These are phyloP conservation scores for Talaromyces stipitatus DNA, from an alignment of 495 filamentous ascomycete genomes.

Conservation along the genomic window DNA sequence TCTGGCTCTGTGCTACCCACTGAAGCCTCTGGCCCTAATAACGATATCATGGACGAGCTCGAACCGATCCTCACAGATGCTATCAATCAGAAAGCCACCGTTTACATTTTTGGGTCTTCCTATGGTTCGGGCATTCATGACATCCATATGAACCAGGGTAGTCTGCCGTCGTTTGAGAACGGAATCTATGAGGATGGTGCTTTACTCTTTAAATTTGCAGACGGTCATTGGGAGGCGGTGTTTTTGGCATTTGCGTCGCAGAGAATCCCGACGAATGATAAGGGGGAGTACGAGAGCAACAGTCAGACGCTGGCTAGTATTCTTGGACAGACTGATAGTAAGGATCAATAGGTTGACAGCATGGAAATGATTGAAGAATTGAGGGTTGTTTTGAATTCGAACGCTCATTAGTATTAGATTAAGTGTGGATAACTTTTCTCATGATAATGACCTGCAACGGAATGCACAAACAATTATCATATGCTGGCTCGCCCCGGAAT, in stretches of 20 bases:
- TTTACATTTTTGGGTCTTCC: constrained; percentile 27
- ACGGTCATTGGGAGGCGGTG: constrained; percentile 19
- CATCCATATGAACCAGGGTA: constrained; percentile 40
- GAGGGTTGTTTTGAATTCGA: too few relatives aligned
- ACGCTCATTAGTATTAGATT: neutral
- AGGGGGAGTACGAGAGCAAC: constrained; percentile 12
- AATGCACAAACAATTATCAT: neutral
- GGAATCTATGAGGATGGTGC: constrained; percentile 32
- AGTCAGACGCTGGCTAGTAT: constrained; percentile 16
- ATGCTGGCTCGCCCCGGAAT: neutral
- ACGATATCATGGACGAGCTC: constrained; percentile 27
- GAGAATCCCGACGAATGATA: constrained; percentile 14
- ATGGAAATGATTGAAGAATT: neutral
- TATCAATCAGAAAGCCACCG: constrained; percentile 21
- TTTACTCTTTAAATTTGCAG: constrained; percentile 27
- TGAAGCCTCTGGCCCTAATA: constrained; percentile 15
- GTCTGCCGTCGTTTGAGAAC: constrained; percentile 23
- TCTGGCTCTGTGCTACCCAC: constrained; percentile 14
- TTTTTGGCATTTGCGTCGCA: constrained; percentile 20
- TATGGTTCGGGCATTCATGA: constrained; percentile 33
- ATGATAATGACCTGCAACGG: neutral
- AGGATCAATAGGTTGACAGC: neutral
- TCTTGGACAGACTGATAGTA: neutral
- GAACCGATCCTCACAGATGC: constrained; percentile 26
- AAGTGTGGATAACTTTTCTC: neutral